Conservation (phyloP, 306 rosid genomes). For the Trichosanthes truncata region DNA sequence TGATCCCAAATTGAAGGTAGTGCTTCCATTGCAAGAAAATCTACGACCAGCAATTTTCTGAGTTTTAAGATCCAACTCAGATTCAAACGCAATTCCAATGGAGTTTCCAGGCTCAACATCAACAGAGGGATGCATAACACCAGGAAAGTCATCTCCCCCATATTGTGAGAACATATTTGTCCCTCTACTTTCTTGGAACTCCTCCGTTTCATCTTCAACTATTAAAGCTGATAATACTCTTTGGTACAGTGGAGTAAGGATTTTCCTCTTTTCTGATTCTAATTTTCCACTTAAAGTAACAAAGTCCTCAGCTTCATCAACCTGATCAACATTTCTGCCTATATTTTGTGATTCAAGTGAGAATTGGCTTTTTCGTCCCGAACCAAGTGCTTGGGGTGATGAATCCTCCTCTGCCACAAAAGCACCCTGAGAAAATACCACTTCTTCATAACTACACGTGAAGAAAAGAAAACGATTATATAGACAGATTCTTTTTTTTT, state of each 20-base stretch:
- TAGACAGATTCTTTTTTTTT: neutral
- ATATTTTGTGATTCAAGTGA: constrained; percentile 18
- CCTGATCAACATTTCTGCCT: constrained; percentile 20
- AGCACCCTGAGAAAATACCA: constrained; percentile 36
- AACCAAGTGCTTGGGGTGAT: constrained; percentile 25
- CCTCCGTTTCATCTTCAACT: constrained; percentile 48
- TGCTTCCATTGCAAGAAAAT: constrained; percentile 42
- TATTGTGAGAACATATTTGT: constrained; percentile 27
- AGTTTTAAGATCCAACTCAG: constrained; percentile 18
- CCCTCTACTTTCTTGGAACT: constrained; percentile 29
- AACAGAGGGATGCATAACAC: constrained; percentile 16
- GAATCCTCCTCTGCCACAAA: constrained; percentile 21
- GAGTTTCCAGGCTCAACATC: constrained; percentile 26
- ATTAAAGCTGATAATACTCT: constrained; percentile 76
- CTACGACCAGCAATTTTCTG: constrained; percentile 22
- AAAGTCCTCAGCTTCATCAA: constrained; percentile 22
- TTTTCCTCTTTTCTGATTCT: constrained; percentile 29
- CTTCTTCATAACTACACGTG: constrained; percentile 9
- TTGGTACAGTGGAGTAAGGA: constrained; percentile 51
- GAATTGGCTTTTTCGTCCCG: constrained; percentile 29
- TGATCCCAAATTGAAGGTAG: constrained; percentile 21
- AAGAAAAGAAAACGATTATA: neutral
- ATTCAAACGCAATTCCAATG: constrained; percentile 19
- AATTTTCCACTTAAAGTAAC: constrained; percentile 25
- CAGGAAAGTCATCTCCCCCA: constrained; percentile 28